Conservation (phyloP, 495 filamentous ascomycete genomes). For the Aspergillus kassunensis region DNA sequence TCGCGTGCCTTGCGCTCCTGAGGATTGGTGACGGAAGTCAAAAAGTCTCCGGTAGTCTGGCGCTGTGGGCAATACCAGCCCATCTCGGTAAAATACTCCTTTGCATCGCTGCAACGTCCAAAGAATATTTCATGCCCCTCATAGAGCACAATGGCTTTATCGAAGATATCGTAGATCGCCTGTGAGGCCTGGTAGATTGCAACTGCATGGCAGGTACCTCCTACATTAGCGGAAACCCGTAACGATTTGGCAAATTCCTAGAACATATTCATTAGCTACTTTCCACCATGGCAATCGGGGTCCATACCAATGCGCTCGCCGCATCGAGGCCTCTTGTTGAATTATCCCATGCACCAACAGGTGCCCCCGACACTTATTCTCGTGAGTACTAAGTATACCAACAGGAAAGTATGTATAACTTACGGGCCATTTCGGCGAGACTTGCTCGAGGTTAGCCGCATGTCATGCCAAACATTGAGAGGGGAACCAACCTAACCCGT, state of each 20-base stretch:
- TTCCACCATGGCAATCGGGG: no score
- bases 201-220: slow-evolving; percentile 71
- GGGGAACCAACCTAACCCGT: slow-evolving; percentile 38
- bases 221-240: slow-evolving; percentile 67
- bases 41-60: slow-evolving; percentile 65
- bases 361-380: slow-evolving; percentile 59
- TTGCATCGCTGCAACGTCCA: slow-evolving; percentile 54
- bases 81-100: slow-evolving; percentile 57
- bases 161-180: slow-evolving; percentile 69
- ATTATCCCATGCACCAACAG: slow-evolving; percentile 80
- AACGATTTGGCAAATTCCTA: slow-evolving; percentile 63
- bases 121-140: slow-evolving; percentile 67
- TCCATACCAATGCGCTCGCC: slow-evolving; percentile 59
- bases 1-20: slow-evolving; percentile 55
- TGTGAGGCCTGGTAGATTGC: slow-evolving; percentile 84
- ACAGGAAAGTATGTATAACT: slow-evolving; percentile 7
- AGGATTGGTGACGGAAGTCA: slow-evolving; percentile 68
- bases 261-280: not conserved
- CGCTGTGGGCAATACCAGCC: slow-evolving; percentile 57
- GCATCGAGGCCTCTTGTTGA: slow-evolving; percentile 80
- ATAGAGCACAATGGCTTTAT: slow-evolving; percentile 60
- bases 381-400: slow-evolving; percentile 23
- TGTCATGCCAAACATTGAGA: not conserved
- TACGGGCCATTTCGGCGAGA: slow-evolving; percentile 56
- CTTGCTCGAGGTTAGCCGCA: slow-evolving; percentile 26